phyloP scores from a whole-genome alignment of 345 rosid species.

The Hypericum androsaemum region DNA sequence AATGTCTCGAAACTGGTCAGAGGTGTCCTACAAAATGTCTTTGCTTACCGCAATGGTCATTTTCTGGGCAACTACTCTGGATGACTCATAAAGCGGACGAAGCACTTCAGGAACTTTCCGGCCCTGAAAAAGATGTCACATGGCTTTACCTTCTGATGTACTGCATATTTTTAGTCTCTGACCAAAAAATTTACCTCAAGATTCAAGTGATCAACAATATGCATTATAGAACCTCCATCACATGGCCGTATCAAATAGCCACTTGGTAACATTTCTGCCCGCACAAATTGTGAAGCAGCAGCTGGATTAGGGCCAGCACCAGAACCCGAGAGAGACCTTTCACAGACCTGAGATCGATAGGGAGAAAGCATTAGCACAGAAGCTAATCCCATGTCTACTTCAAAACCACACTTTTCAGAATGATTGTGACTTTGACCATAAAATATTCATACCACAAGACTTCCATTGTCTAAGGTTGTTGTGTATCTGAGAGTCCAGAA shows the following conservation, averaged over 20 bases:
- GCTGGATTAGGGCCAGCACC: slow-evolving; percentile 82
- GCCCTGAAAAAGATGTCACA: slow-evolving; percentile 37
- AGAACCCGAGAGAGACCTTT: slow-evolving; percentile 95
- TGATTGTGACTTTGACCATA: not conserved
- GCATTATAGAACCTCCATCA: slow-evolving; percentile 97
- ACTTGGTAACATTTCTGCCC: slow-evolving; percentile 95
- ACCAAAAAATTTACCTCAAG: slow-evolving; percentile 50
- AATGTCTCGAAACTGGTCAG: no score
- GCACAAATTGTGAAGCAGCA: slow-evolving; percentile 79
- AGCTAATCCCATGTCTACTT: no score
- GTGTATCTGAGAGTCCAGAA: slow-evolving; percentile 98
- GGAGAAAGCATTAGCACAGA: no score
- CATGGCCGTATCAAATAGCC: slow-evolving; percentile 94
- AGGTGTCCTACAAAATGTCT: no score
- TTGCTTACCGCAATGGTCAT: slow-evolving; percentile 83
- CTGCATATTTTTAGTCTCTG: not conserved
- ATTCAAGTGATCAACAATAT: slow-evolving; percentile 92
- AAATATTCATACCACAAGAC: slow-evolving; percentile 72
- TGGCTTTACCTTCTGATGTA: not conserved
- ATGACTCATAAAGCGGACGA: slow-evolving; percentile 90
- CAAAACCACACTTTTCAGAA: no score
- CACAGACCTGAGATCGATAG: slow-evolving; percentile 54
- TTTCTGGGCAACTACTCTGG: slow-evolving; percentile 85
- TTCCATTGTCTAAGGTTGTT: slow-evolving; percentile 85
- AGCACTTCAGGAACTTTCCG: slow-evolving; percentile 99